Base-by-base conservation (phyloP, 78 protist genomes). In the Neovahlkampfia damariscottae region DNA sequence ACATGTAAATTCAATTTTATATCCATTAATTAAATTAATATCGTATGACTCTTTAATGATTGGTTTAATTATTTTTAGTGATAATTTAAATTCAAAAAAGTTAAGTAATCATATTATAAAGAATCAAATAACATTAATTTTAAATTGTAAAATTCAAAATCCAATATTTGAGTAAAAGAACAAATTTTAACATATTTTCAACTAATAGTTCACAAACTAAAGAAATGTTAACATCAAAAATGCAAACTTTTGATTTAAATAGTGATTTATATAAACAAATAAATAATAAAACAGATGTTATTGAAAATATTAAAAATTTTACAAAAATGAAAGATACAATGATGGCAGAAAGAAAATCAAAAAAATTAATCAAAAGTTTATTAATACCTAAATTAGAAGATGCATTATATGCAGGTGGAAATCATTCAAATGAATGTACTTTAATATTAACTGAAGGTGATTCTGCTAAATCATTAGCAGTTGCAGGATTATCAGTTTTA, bases 361-460 rank as follows among this genome's bases (percentile, higher is more conserved):
- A 50, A 50, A 50, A 50, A 50, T 50, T 19, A 50, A 19, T 19
- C 19, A 50, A 19, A 50, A 69, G 68, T 19, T 2, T 77, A 5
- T 36, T 5, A 29, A 3, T 77, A 31, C 84, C 90, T 6, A 94
- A 97, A 82, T 87, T 96, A 2, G 96, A 91, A 37, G 99, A 97
- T 79, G 99, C 99, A 5, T 87, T 88, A 29, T 8, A 5, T 34
- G 82, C 81, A 3, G 82, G 82, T 40, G 70, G 76, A 30, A 7
- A 7, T 35, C 72, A 3, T 9, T 37, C 69, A 37, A 4, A 37
- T 9, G 73, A 78, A 10, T 97, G 99, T 83, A 96, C 99, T 38
- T 93, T 98, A 38, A 96, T 98, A 37, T 79, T 98, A 67, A 97
- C 99, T 1, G 98, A 95, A 82, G 98, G 98, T 0, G 98, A 96